Base-by-base conservation (phyloP, 2,329 filamentous ascomycete species). In the Ceratocystiopsis minuta region DNA sequence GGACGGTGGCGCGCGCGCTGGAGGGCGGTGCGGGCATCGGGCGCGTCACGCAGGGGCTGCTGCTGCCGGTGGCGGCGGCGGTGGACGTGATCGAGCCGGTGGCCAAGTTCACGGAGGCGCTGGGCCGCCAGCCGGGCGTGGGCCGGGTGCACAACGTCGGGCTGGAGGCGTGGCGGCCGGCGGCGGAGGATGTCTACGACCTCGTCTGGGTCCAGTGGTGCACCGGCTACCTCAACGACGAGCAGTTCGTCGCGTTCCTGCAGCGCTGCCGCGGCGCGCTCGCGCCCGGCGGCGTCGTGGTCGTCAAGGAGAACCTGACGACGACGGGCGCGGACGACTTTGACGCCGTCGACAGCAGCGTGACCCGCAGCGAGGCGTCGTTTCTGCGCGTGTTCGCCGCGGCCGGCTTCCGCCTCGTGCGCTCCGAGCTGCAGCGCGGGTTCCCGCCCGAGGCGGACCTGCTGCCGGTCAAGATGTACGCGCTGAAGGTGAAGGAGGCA, bases 131-230 rank as follows among this genome's bases (percentile, higher is more conserved):
- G 36, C 56, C 73, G 1, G 80, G 80, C 2, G 63, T 76, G 13
- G 63, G 70, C 2, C 60, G 67, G 17, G 68, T 93, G 16, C 79
- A 74, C 60, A 84, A 80, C 49, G 60, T 78, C 2, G 83, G 84
- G 0, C 61, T 93, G 1, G 79, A 93, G 57, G 67, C 70, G 24
- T 92, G 83, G 83, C 45, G 50, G 12, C 64, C 68, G 1, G 32
- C 11, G 15, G 56, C 60, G 39, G n/a, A n/a, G n/a, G n/a, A n/a
- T n/a, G n/a, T n/a, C 24, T 95, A 95, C 58, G 80, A 87, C 55
- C 57, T 94, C 37, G 75, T 95, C 46, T 94, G 84, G 83, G 79
- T 73, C 41, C 87, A 95, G 58, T 94, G 87, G 86, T 95, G 86
- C 57, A 59, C 88, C 9, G 80, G 83, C 18, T 80, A 95, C 57